These are phyloP conservation scores for Leishmania tropica DNA, from an alignment of 208 protist genomes.

Conservation along the genomic window DNA sequence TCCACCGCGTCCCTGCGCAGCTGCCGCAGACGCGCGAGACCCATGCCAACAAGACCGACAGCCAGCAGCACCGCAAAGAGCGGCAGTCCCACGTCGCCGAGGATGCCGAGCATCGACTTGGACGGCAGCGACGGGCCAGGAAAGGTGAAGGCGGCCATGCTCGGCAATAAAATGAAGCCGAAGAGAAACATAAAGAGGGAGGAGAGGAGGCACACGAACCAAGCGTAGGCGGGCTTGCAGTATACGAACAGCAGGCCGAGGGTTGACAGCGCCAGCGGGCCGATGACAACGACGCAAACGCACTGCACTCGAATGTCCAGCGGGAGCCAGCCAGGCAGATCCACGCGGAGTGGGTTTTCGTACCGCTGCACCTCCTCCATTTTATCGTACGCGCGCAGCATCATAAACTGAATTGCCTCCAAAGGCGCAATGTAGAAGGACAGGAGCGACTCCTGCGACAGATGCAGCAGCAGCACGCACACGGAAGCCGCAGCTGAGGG, in stretches of 20 bases:
- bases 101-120: constrained; percentile 12
- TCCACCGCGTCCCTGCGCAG: constrained; percentile 29
- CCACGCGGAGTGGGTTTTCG: constrained; percentile 36
- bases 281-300: constrained; percentile 43
- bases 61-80: constrained; percentile 32
- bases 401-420: constrained; percentile 31
- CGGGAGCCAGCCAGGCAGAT: constrained; percentile 62
- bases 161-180: constrained; percentile 45
- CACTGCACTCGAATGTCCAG: constrained; percentile 66
- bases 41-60: constrained; percentile 26
- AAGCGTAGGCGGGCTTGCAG: constrained; percentile 47
- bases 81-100: constrained; percentile 36
- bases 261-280: constrained; percentile 48
- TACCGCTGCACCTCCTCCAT: constrained; percentile 39
- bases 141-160: constrained; percentile 19
- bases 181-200: constrained; percentile 61
- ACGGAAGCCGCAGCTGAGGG: too few species aligned
- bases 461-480: constrained; percentile 56
- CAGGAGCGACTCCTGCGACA: constrained; percentile 47
- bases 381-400: constrained; percentile 29
- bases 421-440: constrained; percentile 49
- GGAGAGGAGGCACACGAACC: constrained; percentile 37
- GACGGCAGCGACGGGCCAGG: constrained; percentile 15
- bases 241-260: constrained; percentile 54
- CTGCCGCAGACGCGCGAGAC: constrained; percentile 11